Conservation (phyloP, 805 yeast species). For the Candida tibetensis region DNA sequence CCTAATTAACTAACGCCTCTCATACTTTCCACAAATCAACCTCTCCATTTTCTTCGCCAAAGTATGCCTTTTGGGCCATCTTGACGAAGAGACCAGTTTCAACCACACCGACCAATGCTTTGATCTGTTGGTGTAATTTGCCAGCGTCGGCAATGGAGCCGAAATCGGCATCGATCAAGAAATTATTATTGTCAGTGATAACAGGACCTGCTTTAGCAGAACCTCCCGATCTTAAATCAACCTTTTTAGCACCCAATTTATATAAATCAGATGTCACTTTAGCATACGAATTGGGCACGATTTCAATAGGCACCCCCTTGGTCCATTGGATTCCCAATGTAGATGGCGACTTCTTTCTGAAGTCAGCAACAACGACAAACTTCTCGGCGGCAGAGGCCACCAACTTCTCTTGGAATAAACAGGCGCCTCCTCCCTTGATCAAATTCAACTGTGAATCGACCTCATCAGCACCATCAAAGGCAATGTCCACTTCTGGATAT, state of each 20-base stretch:
- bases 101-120: constrained; percentile 84
- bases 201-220: constrained; percentile 95
- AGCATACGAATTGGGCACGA: constrained; percentile 83
- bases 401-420: constrained; percentile 92
- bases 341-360: constrained; percentile 70
- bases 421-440: constrained; percentile 99
- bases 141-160: constrained; percentile 60
- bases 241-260: constrained; percentile 59
- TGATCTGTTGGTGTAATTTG: constrained; percentile 61
- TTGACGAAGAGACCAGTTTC: constrained; percentile 88
- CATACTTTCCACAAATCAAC: constrained; percentile 19
- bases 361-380: constrained; percentile 89
- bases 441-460: constrained; percentile 77
- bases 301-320: constrained; percentile 93
- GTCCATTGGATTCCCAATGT: constrained; percentile 77
- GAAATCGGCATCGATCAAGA: constrained; percentile 89
- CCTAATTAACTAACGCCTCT: not conserved
- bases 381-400: constrained; percentile 77
- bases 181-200: constrained; percentile 93
- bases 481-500: constrained; percentile 78
- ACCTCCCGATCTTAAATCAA: constrained; percentile 78
- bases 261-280: constrained; percentile 66
- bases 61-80: constrained; percentile 77
- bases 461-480: constrained; percentile 99
- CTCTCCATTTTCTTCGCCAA: constrained; percentile 80